Percentiles rank a stretch among this genome's conserved stretches.
phyloP scores from a whole-genome alignment of 2,329 filamentous ascomycete species.

The Xylariomycetidae sp. region DNA sequence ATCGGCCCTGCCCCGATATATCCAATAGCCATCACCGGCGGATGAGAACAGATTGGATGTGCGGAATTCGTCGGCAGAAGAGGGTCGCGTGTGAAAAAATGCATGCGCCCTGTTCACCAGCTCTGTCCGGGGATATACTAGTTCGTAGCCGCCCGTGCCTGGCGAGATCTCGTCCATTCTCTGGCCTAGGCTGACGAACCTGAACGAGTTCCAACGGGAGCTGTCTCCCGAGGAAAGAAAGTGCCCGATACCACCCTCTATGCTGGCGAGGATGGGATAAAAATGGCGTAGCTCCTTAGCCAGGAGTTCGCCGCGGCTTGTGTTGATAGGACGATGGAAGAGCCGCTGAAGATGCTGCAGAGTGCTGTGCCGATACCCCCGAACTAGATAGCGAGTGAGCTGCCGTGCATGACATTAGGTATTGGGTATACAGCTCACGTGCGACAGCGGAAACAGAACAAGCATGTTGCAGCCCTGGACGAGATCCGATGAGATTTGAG shows the following conservation, averaged over 20 bases:
- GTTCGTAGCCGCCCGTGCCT: conserved; percentile 24
- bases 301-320: conserved; percentile 10
- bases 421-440: conserved; percentile 5
- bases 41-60: conserved; percentile 37
- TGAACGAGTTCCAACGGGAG: conserved; percentile 15
- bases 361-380: conserved; percentile 7
- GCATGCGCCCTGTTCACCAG: conserved; percentile 14
- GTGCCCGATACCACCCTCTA: conserved; percentile 10
- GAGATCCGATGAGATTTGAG: conserved; percentile 2
- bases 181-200: conserved; percentile 15
- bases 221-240: conserved; percentile 7
- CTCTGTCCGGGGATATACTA: conserved; percentile 22
- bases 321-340: conserved; percentile 6
- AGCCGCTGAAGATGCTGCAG: not conserved
- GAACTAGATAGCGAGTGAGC: conserved; percentile 5
- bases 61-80: conserved; percentile 29
- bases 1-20: conserved; percentile 30
- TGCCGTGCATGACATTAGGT: not conserved
- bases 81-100: conserved; percentile 26
- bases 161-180: conserved; percentile 24
- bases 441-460: conserved; percentile 8
- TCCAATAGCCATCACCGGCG: conserved; percentile 33
- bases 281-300: conserved; percentile 10
- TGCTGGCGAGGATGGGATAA: conserved; percentile 11
- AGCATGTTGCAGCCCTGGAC: conserved; percentile 1